Evolutionary conservation across 169 alveolate species (phyloP), one percentile per base, ranked within the genome.

Genomic region (Plasmodium gonderi): DNA sequence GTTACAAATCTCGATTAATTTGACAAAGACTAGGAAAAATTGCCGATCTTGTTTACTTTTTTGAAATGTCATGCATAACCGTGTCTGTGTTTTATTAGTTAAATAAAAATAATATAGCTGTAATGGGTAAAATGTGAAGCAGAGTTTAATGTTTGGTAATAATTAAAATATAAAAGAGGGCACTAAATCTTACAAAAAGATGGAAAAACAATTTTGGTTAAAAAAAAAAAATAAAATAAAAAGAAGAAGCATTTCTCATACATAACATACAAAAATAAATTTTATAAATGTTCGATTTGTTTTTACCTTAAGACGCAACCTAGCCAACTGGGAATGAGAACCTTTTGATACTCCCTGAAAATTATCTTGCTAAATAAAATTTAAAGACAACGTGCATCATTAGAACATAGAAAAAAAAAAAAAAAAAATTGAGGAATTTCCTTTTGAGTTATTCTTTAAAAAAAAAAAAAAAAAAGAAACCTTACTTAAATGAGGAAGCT

Each of bases 251-350:
- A n/a, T n/a, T n/a, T n/a, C n/a, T n/a, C n/a, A n/a, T 20, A 23
- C 72, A n/a, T 36, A 23, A 36, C 17, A 60, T 0, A n/a, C 26
- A 29, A 12, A 20, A 60, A 14, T 17, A 31, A 54, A 54, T 54
- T 60, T 12, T 12, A 60, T 36, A 60, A 60, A 60, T 60, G 49
- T 77, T 17, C n/a, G 42, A 23, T 7, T 38, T 33, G 72, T 14
- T 42, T 31, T 47, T 83, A 83, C 92, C 92, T 83, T 47, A 83
- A 44, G 60, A 68, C 26, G 38, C 92, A 83, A 3, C 92, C 92
- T n/a, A 83, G 40, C 92, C 92, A 83, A 9, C 76, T 60, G 23
- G 92, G 92, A 42, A 83, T 83, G 33, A 83, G 64, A 17, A 47
- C 40, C 64, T 36, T 83, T 33, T 69, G 49, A 23, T 26, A 45